Conservation (phyloP, 768 basidiomycete genomes). For the Scleroderma citrinum region DNA sequence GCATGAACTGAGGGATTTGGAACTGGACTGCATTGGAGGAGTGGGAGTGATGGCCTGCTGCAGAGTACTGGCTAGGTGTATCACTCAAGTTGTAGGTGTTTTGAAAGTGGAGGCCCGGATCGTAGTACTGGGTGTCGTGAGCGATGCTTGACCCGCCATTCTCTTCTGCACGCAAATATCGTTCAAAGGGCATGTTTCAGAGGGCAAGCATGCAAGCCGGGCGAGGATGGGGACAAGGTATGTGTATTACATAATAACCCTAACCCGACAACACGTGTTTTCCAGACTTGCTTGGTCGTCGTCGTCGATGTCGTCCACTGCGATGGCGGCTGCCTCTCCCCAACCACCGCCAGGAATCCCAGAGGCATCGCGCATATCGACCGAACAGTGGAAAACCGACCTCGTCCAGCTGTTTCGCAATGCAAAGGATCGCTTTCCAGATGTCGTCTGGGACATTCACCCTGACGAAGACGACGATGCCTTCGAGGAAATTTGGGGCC, state of each 20-base stretch:
- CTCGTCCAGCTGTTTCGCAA: conserved; percentile 69
- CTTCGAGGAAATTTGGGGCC: conserved; percentile 73
- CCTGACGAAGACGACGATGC: conserved; percentile 47
- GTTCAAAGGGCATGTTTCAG: conserved; percentile 36
- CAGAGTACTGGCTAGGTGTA: not conserved
- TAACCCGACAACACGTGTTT: conserved; percentile 29
- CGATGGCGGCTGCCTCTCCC: conserved; percentile 19
- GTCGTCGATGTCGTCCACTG: conserved; percentile 18
- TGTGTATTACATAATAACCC: conserved; percentile 12
- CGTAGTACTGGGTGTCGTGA: conserved; percentile 8
- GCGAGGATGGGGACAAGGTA: not conserved
- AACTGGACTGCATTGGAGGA: conserved; percentile 36
- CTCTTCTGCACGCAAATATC: conserved; percentile 30
- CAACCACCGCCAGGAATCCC: conserved; percentile 26
- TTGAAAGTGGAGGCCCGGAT: conserved; percentile 6
- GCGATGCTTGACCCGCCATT: not conserved
- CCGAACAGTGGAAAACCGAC: conserved; percentile 73
- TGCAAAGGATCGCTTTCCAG: conserved; percentile 91
- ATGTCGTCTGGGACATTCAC: conserved; percentile 89
- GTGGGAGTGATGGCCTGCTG: conserved; percentile 1
- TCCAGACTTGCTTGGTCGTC: conserved; percentile 10
- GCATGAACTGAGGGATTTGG: conserved; percentile 64
- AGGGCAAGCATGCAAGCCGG: not conserved
- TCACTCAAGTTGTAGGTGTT: conserved; percentile 7
- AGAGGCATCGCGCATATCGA: conserved; percentile 65